Conservation (phyloP, 2,329 filamentous ascomycete genomes). For the Chlorencoelia australis region DNA sequence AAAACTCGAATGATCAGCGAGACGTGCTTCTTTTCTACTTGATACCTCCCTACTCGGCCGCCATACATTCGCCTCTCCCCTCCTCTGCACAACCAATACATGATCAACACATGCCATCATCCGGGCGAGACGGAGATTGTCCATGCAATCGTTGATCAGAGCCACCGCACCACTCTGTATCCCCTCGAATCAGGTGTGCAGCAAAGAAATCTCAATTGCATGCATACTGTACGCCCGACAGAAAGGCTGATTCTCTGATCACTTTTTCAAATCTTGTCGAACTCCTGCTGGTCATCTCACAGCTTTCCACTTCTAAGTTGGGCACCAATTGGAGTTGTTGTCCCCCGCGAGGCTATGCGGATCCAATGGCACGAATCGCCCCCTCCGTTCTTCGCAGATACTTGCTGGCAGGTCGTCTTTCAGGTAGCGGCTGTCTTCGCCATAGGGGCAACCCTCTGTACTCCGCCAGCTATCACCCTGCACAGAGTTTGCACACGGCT, state of each 20-base stretch:
- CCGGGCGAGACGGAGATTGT: slow-evolving; percentile 3
- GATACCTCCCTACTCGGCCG: slow-evolving; percentile 10
- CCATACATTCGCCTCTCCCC: neutral
- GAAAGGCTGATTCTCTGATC: slow-evolving; percentile 6
- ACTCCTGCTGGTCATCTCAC: neutral
- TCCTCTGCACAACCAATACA: slow-evolving; percentile 18
- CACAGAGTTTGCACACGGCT: slow-evolving; percentile 9
- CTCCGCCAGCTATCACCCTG: slow-evolving; percentile 9
- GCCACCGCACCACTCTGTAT: slow-evolving; percentile 6
- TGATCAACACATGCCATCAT: slow-evolving; percentile 17
- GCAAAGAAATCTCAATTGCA: slow-evolving; percentile 4
- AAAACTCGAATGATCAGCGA: slow-evolving; percentile 4
- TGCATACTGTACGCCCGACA: too few relatives aligned
- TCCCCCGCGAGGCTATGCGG: neutral
- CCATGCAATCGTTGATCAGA: slow-evolving; percentile 5
- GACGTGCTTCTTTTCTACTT: slow-evolving; percentile 21
- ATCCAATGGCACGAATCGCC: slow-evolving; percentile 21
- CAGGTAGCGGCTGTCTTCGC: slow-evolving; percentile 20
- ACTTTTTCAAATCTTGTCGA: neutral
- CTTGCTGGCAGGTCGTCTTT: slow-evolving; percentile 22
- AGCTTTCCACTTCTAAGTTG: too few relatives aligned
- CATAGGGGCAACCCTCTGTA: slow-evolving; percentile 11
- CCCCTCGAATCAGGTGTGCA: slow-evolving; percentile 14
- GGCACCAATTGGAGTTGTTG: too few relatives aligned
- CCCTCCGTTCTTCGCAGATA: slow-evolving; percentile 23